Evolutionary conservation across 2,329 filamentous ascomycete species (phyloP).

Genomic region (Fusarium sp.): DNA sequence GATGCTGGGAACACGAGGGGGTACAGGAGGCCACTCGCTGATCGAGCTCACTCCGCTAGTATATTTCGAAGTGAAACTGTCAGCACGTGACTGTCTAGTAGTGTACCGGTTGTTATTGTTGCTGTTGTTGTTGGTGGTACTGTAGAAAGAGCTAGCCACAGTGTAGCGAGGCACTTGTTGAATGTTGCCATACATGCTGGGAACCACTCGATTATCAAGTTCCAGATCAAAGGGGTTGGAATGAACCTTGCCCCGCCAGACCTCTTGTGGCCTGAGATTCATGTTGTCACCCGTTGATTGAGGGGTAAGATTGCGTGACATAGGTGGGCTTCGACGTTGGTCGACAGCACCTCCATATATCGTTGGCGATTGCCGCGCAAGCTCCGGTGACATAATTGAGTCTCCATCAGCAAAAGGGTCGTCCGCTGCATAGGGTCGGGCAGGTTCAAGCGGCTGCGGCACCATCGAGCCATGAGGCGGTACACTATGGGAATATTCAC

Average conservation of each 20-base stretch:
- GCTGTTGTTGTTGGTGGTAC: conserved; percentile 12
- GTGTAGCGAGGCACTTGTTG: conserved; percentile 37
- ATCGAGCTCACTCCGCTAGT: conserved; percentile 61
- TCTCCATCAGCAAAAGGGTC: conserved; percentile 63
- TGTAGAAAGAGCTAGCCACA: conserved; percentile 43
- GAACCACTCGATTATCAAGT: conserved; percentile 43
- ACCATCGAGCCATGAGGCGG: conserved; percentile 54
- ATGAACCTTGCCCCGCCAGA: conserved; percentile 66
- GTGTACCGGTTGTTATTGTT: conserved; percentile 55
- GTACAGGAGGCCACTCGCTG: conserved; percentile 44
- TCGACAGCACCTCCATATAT: conserved; percentile 61
- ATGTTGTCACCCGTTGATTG: conserved; percentile 46
- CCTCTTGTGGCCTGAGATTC: conserved; percentile 51
- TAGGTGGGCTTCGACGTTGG: conserved; percentile 61
- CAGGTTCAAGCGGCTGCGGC: conserved; percentile 51
- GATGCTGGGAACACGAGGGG: conserved; percentile 19
- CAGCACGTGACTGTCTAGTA: conserved; percentile 53
- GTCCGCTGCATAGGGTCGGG: conserved; percentile 31
- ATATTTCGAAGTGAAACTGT: conserved; percentile 57
- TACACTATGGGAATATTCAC: conserved; percentile 51
- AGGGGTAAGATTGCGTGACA: conserved; percentile 46
- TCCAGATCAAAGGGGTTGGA: conserved; percentile 76
- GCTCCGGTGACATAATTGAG: conserved; percentile 50
- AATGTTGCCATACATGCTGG: conserved; percentile 31
- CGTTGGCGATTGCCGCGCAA: conserved; percentile 48